Percentiles rank a stretch among this genome's conserved stretches.
Evolutionary conservation across 1,284 basidiomycete species (phyloP).

Genomic region (Entoloma clypeatum): DNA sequence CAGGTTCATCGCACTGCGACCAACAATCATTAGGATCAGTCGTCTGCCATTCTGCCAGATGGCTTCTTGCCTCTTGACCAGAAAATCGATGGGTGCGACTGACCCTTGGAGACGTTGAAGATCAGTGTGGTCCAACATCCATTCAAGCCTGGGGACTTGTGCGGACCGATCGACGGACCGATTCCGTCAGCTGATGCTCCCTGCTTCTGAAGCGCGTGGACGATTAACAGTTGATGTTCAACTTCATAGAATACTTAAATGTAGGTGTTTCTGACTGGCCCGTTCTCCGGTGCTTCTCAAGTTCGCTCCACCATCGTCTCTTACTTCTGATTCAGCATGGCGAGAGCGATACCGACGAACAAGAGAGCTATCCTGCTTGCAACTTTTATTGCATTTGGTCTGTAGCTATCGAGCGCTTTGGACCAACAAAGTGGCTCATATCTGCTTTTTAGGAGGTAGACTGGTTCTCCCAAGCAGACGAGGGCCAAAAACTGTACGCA

Average conservation of each 20-base stretch:
- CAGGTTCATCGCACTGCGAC: too few species aligned
- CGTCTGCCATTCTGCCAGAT: too few species aligned
- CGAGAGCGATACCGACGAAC: slow-evolving; percentile 48
- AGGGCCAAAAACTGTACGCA: slow-evolving; percentile 11
- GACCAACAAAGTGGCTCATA: slow-evolving; percentile 3
- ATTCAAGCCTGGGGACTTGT: not conserved
- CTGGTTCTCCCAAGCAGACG: not conserved
- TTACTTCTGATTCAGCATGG: slow-evolving; percentile 13
- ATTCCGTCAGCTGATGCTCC: slow-evolving; percentile 15
- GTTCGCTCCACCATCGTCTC: slow-evolving; percentile 19
- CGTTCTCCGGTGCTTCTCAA: too few species aligned
- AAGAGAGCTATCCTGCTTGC: slow-evolving; percentile 56
- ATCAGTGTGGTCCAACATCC: too few species aligned
- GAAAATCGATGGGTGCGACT: too few species aligned
- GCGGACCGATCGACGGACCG: slow-evolving; percentile 18
- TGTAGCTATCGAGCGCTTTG: slow-evolving; percentile 13
- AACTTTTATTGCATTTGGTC: slow-evolving; percentile 52
- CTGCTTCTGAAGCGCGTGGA: slow-evolving; percentile 12
- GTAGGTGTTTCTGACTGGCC: too few species aligned
- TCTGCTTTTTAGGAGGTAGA: slow-evolving; percentile 25
- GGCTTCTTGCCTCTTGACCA: too few species aligned
- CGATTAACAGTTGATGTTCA: not conserved
- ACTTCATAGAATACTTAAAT: too few species aligned
- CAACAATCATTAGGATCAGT: too few species aligned
- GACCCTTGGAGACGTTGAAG: too few species aligned